phyloP scores from a whole-genome alignment of 139 green algal genomes.

The Penium margaritaceum region DNA sequence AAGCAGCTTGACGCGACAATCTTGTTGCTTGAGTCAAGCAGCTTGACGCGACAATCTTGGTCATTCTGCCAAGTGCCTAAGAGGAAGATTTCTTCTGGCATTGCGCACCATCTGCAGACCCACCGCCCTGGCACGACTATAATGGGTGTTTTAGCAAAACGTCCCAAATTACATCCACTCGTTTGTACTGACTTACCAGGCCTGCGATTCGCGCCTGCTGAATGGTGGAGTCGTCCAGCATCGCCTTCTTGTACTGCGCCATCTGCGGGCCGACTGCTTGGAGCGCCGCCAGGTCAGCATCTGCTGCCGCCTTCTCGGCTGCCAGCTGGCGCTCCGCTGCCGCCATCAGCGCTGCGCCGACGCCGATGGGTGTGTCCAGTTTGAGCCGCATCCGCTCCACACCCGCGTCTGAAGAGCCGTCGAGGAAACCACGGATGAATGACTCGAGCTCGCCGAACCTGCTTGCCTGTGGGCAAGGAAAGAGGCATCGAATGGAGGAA shows the following conservation, averaged over 20 bases:
- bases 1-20: slow-evolving; percentile 49
- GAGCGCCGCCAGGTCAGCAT: slow-evolving; percentile 55
- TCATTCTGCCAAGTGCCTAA: no score
- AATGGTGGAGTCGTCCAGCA: slow-evolving; percentile 66
- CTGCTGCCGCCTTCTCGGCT: slow-evolving; percentile 42
- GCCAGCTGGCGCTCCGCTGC: slow-evolving; percentile 58
- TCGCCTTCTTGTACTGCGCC: slow-evolving; percentile 61
- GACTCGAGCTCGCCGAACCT: slow-evolving; percentile 45
- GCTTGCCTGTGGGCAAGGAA: no score
- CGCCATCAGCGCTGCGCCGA: slow-evolving; percentile 72
- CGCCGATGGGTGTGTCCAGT: slow-evolving; percentile 82
- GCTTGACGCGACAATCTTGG: no score
- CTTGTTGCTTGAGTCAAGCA: no score
- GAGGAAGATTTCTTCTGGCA: no score
- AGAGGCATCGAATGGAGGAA: no score
- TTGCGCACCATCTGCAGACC: slow-evolving; percentile 57
- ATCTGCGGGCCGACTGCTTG: slow-evolving; percentile 62
- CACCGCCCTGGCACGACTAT: slow-evolving; percentile 63
- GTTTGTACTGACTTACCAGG: no score
- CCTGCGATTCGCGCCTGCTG: slow-evolving; percentile 51
- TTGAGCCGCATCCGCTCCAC: slow-evolving; percentile 84
- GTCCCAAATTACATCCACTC: no score
- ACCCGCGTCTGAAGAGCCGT: slow-evolving; percentile 36
- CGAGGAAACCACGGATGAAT: slow-evolving; percentile 72
- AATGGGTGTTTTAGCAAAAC: slow-evolving; percentile 56